Conservation (phyloP, 1,284 basidiomycete species). For the Tilletia walkeri region DNA sequence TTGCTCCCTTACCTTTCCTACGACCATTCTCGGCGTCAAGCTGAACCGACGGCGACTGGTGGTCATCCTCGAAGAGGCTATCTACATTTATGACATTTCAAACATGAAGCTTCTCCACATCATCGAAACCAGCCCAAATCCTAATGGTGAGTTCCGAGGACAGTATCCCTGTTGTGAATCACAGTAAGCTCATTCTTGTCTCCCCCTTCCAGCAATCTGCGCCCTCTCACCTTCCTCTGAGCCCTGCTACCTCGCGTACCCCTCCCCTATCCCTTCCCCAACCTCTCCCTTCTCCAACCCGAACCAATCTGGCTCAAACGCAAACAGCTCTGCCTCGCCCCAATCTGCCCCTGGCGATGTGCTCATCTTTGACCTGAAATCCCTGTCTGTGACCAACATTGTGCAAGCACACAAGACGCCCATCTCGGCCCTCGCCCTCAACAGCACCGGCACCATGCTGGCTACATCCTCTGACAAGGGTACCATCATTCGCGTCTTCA, state of each 20-base stretch:
- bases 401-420: constrained; percentile 96
- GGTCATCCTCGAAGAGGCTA: constrained; percentile 90
- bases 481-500: constrained; percentile 93
- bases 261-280: constrained; percentile 84
- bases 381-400: constrained; percentile 86
- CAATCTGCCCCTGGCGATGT: constrained; percentile 58
- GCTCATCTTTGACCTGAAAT: constrained; percentile 76
- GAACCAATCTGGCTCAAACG: constrained; percentile 51
- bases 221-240: constrained; percentile 94
- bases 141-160: constrained; percentile 67
- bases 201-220: constrained; percentile 71
- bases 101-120: constrained; percentile 98
- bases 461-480: constrained; percentile 94
- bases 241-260: constrained; percentile 90
- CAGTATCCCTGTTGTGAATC: background rate
- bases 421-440: constrained; percentile 81
- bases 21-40: constrained; percentile 91
- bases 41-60: constrained; percentile 93
- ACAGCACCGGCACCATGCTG: constrained; percentile 81
- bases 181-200: too few species aligned
- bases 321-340: constrained; percentile 64
- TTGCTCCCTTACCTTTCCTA: constrained; percentile 95
- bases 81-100: constrained; percentile 98
- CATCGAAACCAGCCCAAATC: constrained; percentile 93
- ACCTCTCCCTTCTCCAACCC: constrained; percentile 60